Percentiles rank a stretch among this genome's conserved stretches.
Conservation (phyloP, 768 basidiomycete species). For the Leccinum sublutescens region DNA sequence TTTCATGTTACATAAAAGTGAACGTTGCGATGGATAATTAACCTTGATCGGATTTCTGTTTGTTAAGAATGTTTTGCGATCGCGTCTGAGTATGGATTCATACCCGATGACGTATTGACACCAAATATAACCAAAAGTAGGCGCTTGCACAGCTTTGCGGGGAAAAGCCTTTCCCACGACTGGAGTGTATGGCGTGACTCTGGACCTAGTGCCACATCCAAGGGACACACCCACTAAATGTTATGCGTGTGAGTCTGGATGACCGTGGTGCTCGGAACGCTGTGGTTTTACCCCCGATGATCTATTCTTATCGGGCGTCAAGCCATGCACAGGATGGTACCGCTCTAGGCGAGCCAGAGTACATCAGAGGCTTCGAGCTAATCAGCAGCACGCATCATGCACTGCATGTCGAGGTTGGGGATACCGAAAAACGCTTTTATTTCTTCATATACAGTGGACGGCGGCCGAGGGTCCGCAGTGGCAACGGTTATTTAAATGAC, state of each 20-base stretch:
- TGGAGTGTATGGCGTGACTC: too few species aligned
- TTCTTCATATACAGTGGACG: too few species aligned
- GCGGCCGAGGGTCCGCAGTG: neutral
- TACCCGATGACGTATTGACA: neutral
- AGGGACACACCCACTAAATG: too few species aligned
- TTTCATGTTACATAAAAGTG: neutral
- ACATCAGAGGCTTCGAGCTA: too few species aligned
- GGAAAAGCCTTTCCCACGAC: neutral
- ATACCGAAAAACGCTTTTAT: too few species aligned
- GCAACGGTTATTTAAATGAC: neutral
- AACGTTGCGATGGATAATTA: neutral
- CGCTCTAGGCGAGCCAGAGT: too few species aligned
- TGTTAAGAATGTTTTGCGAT: neutral
- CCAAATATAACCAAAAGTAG: neutral
- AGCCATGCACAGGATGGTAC: neutral
- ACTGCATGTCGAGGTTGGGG: neutral
- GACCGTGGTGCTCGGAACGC: too few species aligned
- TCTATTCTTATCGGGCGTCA: neutral
- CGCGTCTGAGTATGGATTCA: neutral
- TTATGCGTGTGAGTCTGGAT: too few species aligned
- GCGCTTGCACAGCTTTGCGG: constrained; percentile 6
- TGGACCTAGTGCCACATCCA: too few species aligned
- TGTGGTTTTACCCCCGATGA: too few species aligned
- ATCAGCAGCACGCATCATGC: too few species aligned
- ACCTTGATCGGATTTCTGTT: neutral